Percentiles rank a stretch among this genome's conserved stretches.
Conservation (phyloP, 768 basidiomycete species). For the Coprinopsis marcescibilis region DNA sequence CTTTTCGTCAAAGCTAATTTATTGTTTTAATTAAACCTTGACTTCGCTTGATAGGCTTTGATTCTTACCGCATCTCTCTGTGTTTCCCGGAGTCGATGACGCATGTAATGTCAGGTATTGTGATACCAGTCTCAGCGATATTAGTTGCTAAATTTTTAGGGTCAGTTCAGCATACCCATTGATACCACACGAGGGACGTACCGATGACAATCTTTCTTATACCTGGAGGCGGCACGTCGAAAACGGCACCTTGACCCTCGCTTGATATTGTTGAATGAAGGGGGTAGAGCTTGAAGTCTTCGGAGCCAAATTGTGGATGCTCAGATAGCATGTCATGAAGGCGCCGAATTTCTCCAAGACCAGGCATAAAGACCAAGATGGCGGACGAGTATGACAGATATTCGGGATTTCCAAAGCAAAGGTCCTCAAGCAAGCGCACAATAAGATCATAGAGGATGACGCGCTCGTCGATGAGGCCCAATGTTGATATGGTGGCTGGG, state of each 20-base stretch:
- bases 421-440: slow-evolving; percentile 68
- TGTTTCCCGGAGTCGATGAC: slow-evolving; percentile 95
- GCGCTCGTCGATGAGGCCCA: slow-evolving; percentile 84
- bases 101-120: slow-evolving; percentile 96
- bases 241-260: slow-evolving; percentile 87
- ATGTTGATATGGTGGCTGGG: slow-evolving; percentile 60
- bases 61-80: slow-evolving; percentile 79
- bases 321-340: slow-evolving; percentile 76
- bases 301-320: slow-evolving; percentile 65
- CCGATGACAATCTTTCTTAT: slow-evolving; percentile 92
- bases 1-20: slow-evolving; percentile 86
- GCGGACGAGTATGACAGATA: slow-evolving; percentile 65
- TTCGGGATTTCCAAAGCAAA: slow-evolving; percentile 64
- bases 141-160: slow-evolving; percentile 59
- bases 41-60: no score
- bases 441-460: slow-evolving; percentile 91
- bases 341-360: slow-evolving; percentile 87
- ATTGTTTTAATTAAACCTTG: no score
- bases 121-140: slow-evolving; percentile 96
- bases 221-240: slow-evolving; percentile 77
- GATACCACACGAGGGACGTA: slow-evolving; percentile 32
- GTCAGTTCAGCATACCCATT: neutral
- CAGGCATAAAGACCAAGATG: slow-evolving; percentile 90
- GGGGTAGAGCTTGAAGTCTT: slow-evolving; percentile 71
- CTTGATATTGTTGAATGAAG: slow-evolving; percentile 91